Conservation (phyloP, 2,329 filamentous ascomycete species). For the Aspergillus proliferans region DNA sequence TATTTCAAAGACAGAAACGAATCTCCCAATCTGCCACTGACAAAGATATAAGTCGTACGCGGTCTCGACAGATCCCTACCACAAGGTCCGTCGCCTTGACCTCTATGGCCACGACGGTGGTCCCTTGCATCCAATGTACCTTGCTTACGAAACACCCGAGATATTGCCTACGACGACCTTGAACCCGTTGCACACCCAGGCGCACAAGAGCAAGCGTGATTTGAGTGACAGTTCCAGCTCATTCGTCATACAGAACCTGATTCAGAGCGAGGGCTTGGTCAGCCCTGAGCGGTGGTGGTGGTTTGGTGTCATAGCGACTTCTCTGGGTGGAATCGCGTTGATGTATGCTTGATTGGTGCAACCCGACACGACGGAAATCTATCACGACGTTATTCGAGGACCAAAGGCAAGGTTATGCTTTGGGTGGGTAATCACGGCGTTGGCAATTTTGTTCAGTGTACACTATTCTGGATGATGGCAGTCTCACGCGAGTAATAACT, state of each 20-base stretch:
- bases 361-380: too few relatives aligned
- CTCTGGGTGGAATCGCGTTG: conserved; percentile 36
- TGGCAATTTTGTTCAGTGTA: too few relatives aligned
- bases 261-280: conserved; percentile 27
- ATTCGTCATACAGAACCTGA: conserved; percentile 21
- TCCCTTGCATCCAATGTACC: conserved; percentile 62
- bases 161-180: conserved; percentile 66
- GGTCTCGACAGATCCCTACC: conserved; percentile 53
- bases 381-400: too few relatives aligned
- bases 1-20: conserved; percentile 25
- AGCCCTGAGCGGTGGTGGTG: conserved; percentile 43
- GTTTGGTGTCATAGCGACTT: conserved; percentile 43
- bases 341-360: conserved; percentile 23
- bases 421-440: too few relatives aligned
- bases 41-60: conserved; percentile 30
- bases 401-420: too few relatives aligned
- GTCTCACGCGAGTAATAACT: too few relatives aligned
- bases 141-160: conserved; percentile 55
- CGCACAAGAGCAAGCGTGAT: conserved; percentile 31
- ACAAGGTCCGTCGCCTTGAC: conserved; percentile 57
- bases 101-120: conserved; percentile 59
- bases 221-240: conserved; percentile 9
- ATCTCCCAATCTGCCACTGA: conserved; percentile 3
- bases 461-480: too few relatives aligned
- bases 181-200: conserved; percentile 48